Base-by-base conservation (phyloP, 2,329 filamentous ascomycete genomes). In the Neurospora sp. region DNA sequence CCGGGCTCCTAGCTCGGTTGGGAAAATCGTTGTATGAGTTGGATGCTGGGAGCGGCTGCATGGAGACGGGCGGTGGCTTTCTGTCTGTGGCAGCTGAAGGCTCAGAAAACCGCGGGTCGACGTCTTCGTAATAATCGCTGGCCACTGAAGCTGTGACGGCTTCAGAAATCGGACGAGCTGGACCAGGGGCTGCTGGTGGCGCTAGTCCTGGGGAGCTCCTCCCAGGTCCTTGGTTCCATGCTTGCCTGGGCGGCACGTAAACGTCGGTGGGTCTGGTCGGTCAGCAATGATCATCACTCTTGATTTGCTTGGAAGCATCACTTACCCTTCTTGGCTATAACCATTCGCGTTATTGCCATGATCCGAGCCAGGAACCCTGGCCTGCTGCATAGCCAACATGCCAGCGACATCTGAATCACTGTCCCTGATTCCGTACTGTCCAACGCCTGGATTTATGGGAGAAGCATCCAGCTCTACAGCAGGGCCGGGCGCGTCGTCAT, bases 91-190 rank as follows among this genome's bases (percentile, higher is more conserved):
- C 71, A 58, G 72, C 71, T 69, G 76, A 74, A 52, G 76, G 79
- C 70, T 88, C 85, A 40, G 89, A 91, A 77, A 97, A 98, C 70
- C 90, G 91, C 66, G 95, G 93, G 74, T 97, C 93, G 13, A 97
- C 89, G 78, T 98, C 95, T 84, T 98, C 96, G 77, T 96, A 97
- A 81, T 98, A 98, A 72, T 86, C 81, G 75, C 76, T 81, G 67
- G 73, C 78, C 72, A 75, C 72, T 68, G 70, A 73, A 69, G 39
- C 72, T 70, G 68, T 62, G 28, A 62, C 52, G 79, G 52, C 77
- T 78, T 66, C 78, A 78, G 68, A 77, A 66, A 74, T 77, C 58
- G 80, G 76, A 39, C 80, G 75, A 71, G 84, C 82, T 69, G 80
- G 78, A 43, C 77, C 73, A 68, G 76, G 76, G 68, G 77, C 73